These are phyloP conservation scores for Geotrichum klebahnii DNA, from an alignment of 1,139 yeast genomes.

Conservation along the genomic window DNA sequence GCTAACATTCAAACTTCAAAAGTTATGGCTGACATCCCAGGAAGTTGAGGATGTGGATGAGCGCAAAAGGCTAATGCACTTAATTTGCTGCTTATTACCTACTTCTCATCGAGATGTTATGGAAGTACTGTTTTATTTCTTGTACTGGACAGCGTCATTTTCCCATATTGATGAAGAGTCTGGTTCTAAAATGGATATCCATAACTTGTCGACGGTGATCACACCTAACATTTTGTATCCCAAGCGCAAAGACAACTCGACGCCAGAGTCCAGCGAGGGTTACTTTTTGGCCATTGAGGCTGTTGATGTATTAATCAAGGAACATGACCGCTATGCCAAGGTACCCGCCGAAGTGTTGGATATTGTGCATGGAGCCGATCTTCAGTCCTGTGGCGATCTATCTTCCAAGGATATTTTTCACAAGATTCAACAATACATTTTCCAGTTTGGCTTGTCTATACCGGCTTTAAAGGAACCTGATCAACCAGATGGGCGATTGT, in stretches of 20 bases:
- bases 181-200: conserved; percentile 96
- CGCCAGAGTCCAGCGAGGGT: conserved; percentile 56
- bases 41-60: conserved; percentile 45
- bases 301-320: conserved; percentile 75
- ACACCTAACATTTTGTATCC: conserved; percentile 82
- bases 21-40: conserved; percentile 77
- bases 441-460: conserved; percentile 11
- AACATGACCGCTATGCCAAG: conserved; percentile 73
- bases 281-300: conserved; percentile 81
- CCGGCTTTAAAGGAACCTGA: background rate
- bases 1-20: conserved; percentile 70
- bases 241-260: conserved; percentile 27
- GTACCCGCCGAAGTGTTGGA: conserved; percentile 56
- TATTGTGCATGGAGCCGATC: conserved; percentile 23
- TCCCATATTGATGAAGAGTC: conserved; percentile 55
- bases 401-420: conserved; percentile 36
- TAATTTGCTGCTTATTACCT: conserved; percentile 78
- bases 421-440: conserved; percentile 30
- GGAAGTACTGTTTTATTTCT: conserved; percentile 80
- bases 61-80: conserved; percentile 57
- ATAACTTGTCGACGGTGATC: conserved; percentile 90
- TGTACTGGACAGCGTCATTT: conserved; percentile 95
- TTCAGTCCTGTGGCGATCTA: conserved; percentile 16
- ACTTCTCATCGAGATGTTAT: conserved; percentile 75
- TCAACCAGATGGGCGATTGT: background rate